Base-by-base conservation (phyloP, 2,329 filamentous ascomycete genomes). In the Lachnellula arida region DNA sequence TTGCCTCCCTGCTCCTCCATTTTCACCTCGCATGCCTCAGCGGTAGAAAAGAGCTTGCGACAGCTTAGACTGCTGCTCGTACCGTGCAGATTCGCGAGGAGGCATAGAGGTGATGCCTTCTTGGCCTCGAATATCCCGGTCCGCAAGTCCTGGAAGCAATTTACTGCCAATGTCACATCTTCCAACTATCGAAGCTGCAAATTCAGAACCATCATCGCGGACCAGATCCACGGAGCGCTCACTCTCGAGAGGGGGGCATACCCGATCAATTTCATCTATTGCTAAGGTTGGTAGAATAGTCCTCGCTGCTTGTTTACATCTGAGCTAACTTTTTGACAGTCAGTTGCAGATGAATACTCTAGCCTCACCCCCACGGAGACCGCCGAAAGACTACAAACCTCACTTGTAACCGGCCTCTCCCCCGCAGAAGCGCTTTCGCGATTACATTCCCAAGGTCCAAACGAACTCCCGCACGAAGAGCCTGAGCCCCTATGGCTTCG, bases 401-500 rank as follows among this genome's bases (percentile, higher is more conserved):
- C 92, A n/a, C 76, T 96, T 25, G 84, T 80, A 14, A 81, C 89
- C 67, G 94, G 94, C 51, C 81, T 99, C 14, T 85, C 89, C 5
- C 86, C 89, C 0, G 81, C 85, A 46, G 91, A 96, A 73, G 94
- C 92, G 37, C 80, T 91, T 58, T 82, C 87, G 54, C 85, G 93
- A 68, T 79, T 96, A 59, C 82, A 87, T 68, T 83, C 88, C 61
- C 84, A 94, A 75, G 94, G 94, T 34, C 86, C 88, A 28, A 99
- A 99, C 73, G 94, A 99, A 74, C 87, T 99, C 39, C 91, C 94
- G 5, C 91, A 95, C 72, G 92, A 97, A 57, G 86, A 91, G 53
- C 91, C 93, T 1, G 94, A 99, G 73, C 92, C 94, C 9, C 76
- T 99, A 56, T 99, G 94, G 91, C 75, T 97, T 53, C 89, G 94